Conservation (phyloP, 2,329 filamentous ascomycete species). For the Fusarium robinianum region DNA sequence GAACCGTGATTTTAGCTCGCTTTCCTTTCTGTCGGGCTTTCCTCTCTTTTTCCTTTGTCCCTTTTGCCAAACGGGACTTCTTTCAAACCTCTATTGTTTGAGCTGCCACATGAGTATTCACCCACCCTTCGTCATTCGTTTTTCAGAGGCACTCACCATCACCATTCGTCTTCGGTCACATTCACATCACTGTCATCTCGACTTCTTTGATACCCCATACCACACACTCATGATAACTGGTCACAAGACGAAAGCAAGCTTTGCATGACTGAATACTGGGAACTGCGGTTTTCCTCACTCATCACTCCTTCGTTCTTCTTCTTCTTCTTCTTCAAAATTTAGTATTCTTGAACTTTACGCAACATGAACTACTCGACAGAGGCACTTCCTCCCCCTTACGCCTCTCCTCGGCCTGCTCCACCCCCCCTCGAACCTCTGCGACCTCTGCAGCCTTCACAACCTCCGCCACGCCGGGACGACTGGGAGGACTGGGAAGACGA, state of each 20-base stretch:
- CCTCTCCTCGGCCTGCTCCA: slow-evolving; percentile 22
- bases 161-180: slow-evolving; percentile 1
- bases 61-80: no score
- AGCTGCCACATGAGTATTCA: no score
- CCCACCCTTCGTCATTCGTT: slow-evolving; percentile 7
- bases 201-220: slow-evolving; percentile 9
- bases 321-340: slow-evolving; percentile 7
- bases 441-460: no score
- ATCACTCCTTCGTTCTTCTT: neutral
- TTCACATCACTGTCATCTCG: slow-evolving; percentile 8
- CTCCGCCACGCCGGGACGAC: slow-evolving; percentile 44
- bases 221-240: slow-evolving; percentile 15
- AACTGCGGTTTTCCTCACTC: slow-evolving; percentile 1
- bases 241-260: slow-evolving; percentile 5
- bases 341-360: slow-evolving; percentile 9
- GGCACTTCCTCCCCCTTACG: slow-evolving; percentile 16
- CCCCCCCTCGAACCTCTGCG: no score
- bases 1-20: no score
- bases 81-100: no score
- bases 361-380: slow-evolving; percentile 25
- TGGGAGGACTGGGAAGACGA: slow-evolving; percentile 62
- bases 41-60: slow-evolving; percentile 22
- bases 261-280: slow-evolving; percentile 20
- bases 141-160: slow-evolving; percentile 10
- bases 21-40: no score